These are phyloP conservation scores for Colletotrichum sp. DNA, from an alignment of 2,329 filamentous ascomycete genomes.

Conservation along the genomic window DNA sequence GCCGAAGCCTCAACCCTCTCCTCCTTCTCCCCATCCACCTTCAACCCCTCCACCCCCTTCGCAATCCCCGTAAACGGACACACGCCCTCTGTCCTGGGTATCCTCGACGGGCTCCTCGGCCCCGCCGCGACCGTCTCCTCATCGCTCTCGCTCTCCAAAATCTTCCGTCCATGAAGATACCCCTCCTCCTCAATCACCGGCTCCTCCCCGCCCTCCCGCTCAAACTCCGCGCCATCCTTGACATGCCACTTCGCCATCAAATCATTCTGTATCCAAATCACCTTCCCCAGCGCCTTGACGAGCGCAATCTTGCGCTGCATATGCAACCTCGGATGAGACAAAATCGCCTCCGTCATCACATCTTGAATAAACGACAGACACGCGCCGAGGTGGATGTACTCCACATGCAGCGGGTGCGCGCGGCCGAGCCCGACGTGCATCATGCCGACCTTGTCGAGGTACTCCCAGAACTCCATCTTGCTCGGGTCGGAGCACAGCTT, in stretches of 20 bases:
- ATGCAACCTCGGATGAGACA: conserved; percentile 71
- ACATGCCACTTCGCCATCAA: conserved; percentile 85
- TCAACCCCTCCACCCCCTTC: neutral
- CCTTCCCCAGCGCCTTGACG: conserved; percentile 77
- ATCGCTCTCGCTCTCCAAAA: conserved; percentile 50
- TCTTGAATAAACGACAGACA: conserved; percentile 80
- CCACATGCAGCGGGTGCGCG: conserved; percentile 74
- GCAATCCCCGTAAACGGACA: conserved; percentile 31
- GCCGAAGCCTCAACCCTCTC: neutral
- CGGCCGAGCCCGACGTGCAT: conserved; percentile 83
- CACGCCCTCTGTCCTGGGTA: conserved; percentile 18
- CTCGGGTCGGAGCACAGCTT: conserved; percentile 78
- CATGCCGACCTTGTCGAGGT: conserved; percentile 83
- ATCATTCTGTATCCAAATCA: conserved; percentile 90
- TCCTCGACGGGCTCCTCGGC: conserved; percentile 14
- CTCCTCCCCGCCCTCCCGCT: conserved; percentile 42
- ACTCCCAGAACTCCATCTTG: conserved; percentile 81
- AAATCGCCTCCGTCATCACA: conserved; percentile 76
- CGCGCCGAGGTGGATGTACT: conserved; percentile 79
- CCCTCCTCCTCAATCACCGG: conserved; percentile 65
- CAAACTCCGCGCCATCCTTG: conserved; percentile 68
- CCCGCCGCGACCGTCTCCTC: conserved; percentile 17
- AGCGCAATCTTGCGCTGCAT: conserved; percentile 74
- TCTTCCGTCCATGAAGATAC: conserved; percentile 66
- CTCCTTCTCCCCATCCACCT: neutral